phyloP scores from a whole-genome alignment of 1,284 basidiomycete species.

The Malassezia arunalokei region DNA sequence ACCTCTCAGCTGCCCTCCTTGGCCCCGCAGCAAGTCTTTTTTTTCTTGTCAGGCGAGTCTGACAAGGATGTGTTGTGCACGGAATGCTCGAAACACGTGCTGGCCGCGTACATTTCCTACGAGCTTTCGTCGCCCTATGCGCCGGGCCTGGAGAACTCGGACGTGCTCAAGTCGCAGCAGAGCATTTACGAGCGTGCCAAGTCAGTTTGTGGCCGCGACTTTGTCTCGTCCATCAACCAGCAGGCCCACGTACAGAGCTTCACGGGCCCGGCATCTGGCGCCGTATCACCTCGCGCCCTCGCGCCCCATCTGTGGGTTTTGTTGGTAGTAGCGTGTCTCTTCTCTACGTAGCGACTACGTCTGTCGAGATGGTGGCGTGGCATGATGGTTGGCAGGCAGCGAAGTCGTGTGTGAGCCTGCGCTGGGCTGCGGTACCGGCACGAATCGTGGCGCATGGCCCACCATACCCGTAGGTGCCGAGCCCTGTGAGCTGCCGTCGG shows the following conservation, averaged over 20 bases:
- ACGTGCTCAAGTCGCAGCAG: conserved; percentile 17
- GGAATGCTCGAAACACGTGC: conserved; percentile 19
- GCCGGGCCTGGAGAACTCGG: conserved; percentile 19
- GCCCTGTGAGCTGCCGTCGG: background rate
- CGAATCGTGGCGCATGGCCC: background rate
- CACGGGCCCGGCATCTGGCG: background rate
- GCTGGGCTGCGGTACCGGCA: background rate
- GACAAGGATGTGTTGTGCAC: conserved; percentile 17
- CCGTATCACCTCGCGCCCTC: no score
- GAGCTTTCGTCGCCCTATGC: conserved; percentile 25
- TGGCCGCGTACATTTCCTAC: conserved; percentile 24
- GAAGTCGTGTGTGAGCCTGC: background rate
- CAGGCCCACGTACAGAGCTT: conserved; percentile 6
- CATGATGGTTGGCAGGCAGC: background rate
- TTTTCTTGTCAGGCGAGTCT: conserved; percentile 20
- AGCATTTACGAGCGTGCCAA: conserved; percentile 17
- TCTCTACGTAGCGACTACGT: background rate
- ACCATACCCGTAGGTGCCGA: background rate
- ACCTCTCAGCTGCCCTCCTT: background rate
- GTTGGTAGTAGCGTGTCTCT: background rate
- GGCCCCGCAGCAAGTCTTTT: conserved; percentile 19
- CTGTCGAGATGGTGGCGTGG: background rate
- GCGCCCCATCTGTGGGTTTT: no score
- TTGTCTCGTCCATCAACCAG: conserved; percentile 12
- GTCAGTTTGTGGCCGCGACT: conserved; percentile 16